Conservation (phyloP, 2,329 filamentous ascomycete species). For the Neonectria faginata region DNA sequence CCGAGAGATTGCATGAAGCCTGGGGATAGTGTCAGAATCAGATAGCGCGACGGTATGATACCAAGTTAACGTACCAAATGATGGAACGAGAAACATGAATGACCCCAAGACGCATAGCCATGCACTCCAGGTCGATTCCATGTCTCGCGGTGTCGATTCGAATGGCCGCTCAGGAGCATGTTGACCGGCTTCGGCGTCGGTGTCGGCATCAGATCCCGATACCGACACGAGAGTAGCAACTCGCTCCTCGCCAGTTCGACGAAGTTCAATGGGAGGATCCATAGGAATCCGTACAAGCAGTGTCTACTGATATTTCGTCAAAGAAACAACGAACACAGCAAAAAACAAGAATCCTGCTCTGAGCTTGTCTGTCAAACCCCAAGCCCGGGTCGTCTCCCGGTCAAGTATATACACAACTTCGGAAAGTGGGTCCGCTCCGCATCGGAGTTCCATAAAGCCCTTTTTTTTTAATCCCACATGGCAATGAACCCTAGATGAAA, state of each 20-base stretch:
- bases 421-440: constrained; percentile 26
- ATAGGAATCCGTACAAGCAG: neutral
- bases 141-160: constrained; percentile 24
- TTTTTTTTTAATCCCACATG: constrained; percentile 22
- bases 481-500: neutral
- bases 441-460: constrained; percentile 10
- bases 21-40: constrained; percentile 25
- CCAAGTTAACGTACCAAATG: constrained; percentile 36
- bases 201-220: constrained; percentile 36
- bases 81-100: constrained; percentile 38
- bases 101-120: constrained; percentile 44
- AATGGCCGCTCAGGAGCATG: constrained; percentile 31
- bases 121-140: constrained; percentile 35
- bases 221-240: constrained; percentile 7
- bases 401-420: constrained; percentile 16
- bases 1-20: constrained; percentile 62
- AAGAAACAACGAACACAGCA: neutral
- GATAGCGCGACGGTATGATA: neutral
- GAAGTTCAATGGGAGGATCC: constrained; percentile 8
- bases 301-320: neutral
- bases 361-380: neutral
- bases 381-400: neutral
- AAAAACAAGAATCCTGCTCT: neutral
- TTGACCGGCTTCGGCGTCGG: constrained; percentile 26
- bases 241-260: neutral